Conservation (phyloP, 2,329 filamentous ascomycete genomes). For the Aureobasidium leucospermi region DNA sequence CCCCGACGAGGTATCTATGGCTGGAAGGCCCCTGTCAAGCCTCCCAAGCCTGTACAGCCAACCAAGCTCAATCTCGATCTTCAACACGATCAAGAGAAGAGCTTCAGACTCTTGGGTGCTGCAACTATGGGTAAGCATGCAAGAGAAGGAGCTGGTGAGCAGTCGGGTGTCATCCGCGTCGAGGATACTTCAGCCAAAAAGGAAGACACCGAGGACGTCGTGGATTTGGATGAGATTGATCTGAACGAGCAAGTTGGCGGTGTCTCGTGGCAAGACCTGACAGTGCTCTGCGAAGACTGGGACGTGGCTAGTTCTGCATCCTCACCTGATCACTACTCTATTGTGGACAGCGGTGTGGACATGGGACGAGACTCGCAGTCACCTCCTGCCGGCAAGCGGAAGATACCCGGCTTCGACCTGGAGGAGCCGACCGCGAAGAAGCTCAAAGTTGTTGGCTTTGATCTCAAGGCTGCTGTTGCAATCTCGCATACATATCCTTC, state of each 20-base stretch:
- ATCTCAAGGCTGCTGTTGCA: conserved; percentile 35
- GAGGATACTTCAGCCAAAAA: conserved; percentile 36
- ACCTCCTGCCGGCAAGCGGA: conserved; percentile 59
- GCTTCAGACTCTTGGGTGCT: conserved; percentile 67
- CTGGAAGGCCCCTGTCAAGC: conserved; percentile 70
- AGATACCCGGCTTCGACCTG: conserved; percentile 23
- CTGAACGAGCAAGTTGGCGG: conserved; percentile 64
- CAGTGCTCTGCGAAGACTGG: conserved; percentile 83
- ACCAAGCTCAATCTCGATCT: conserved; percentile 86
- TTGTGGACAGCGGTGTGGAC: conserved; percentile 18
- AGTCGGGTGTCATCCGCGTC: conserved; percentile 48
- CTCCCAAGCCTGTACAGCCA: conserved; percentile 72
- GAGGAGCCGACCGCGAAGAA: conserved; percentile 23
- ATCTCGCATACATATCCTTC: conserved; percentile 59
- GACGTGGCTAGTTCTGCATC: conserved; percentile 53
- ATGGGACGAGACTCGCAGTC: conserved; percentile 20
- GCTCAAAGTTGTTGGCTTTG: conserved; percentile 13
- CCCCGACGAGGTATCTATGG: conserved; percentile 71
- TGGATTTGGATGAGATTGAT: conserved; percentile 45
- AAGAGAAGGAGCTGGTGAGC: conserved; percentile 42
- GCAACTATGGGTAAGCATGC: conserved; percentile 40
- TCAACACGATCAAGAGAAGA: conserved; percentile 75
- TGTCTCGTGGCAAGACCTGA: conserved; percentile 70
- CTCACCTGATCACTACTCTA: conserved; percentile 18
- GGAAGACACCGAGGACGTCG: conserved; percentile 42